Evolutionary conservation across 202 grass and related monocot genomes (phyloP), one percentile per base, ranked within the genome.

Genomic region (Schoenoplectus triqueter): DNA sequence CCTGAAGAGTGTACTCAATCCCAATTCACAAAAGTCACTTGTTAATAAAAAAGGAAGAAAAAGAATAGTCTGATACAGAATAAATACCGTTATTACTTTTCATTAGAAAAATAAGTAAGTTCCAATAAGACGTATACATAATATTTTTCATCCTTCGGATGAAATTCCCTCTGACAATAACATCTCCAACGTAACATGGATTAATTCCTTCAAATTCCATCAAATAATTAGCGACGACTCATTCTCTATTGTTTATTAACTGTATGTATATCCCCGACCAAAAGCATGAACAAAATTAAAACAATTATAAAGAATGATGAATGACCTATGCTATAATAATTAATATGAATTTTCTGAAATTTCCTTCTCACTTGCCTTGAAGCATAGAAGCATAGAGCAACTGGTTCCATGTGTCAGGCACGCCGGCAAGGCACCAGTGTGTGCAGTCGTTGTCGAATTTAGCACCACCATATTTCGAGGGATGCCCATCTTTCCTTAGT

Each of bases 321-420:
- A 90, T 70, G 31, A 84, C 77, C 20, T 81, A 55, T 48, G 45
- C 66, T 94, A 89, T 86, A 7, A 69, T 84, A 69, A 82, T 40
- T 19, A 59, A 17, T 65, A 31, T 62, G 59, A 62, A n/a, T 44
- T 92, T 62, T 71, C 54, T 81, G 57, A 61, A 73, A 74, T 69
- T 86, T 46, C 0, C 48, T 48, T 19, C 22, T 76, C 59, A 64
- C n/a, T 70, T 21, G 44, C 62, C 21, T 18, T 66, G 10, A 79
- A 77, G 54, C 54, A 94, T 92, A 48, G 92, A 91, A 54, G 91
- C 89, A 72, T 93, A 90, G 86, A 98, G 87, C 66, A 98, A 89
- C 55, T 89, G 77, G 83, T 95, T 98, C 95, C 95, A 98, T 0
- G 91, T 95, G 78, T 98, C 95, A 0, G 92, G 91, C 0, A 98